Conservation (phyloP, 345 rosid genomes). For the Salix caprea region DNA sequence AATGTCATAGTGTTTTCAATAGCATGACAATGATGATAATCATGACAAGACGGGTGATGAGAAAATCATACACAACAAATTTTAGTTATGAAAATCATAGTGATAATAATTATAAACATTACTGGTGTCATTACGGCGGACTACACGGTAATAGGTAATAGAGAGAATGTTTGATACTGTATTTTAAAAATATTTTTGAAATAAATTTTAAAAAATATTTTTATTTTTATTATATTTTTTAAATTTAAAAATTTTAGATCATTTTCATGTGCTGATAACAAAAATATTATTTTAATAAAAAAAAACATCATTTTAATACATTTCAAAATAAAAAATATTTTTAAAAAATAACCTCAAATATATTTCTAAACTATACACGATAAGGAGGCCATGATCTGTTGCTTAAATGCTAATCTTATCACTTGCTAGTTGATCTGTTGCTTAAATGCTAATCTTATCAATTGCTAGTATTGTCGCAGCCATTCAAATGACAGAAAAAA, state of each 20-base stretch:
- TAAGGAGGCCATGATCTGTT: neutral
- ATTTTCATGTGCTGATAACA: rapidly evolving
- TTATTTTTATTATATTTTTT: no score
- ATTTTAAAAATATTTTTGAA: no score
- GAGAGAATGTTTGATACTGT: rapidly evolving
- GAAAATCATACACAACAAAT: neutral
- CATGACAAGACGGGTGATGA: neutral
- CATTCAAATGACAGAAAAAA: neutral
- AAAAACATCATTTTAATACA: no score
- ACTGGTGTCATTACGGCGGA: neutral
- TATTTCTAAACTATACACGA: no score
- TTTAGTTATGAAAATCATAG: neutral
- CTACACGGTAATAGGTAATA: rapidly evolving
- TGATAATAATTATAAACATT: neutral
- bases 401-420: neutral
- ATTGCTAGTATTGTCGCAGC: neutral
- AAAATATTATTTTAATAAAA: no score
- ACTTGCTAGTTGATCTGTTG: neutral
- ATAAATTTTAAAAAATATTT: no score
- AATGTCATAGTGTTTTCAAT: neutral
- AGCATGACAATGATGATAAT: neutral
- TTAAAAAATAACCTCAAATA: no score
- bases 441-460: neutral
- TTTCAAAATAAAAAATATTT: no score
- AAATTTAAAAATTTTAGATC: no score